Base-by-base conservation (phyloP, 129 eudicot species). In the Daucus carota region DNA sequence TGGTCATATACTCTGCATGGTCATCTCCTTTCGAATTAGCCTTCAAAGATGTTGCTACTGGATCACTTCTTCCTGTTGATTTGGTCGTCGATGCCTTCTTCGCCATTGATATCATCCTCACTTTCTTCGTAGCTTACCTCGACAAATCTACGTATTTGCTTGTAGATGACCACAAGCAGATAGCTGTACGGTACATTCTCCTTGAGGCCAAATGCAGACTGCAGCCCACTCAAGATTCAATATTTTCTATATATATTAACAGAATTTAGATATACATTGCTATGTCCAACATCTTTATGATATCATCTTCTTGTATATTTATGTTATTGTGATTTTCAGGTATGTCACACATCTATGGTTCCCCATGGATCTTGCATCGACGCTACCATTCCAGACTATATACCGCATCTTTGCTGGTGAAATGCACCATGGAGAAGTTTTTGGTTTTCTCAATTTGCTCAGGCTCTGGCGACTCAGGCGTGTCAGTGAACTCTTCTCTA, bases 21-120 rank as follows among this genome's bases (percentile, higher is more conserved):
- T 84, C 97, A 79, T 92, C 97, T 50, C 87, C 96, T 0, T 92
- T 92, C 50, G 97, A 92, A 89, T 85, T 92, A 74, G 96, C 97
- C 22, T 92, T 92, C 76, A 85, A 76, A 47, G 83, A 84, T 70
- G 92, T 76, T 46, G 83, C 96, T n/a, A 81, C 90, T 11, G 87
- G 89, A 33, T 74, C 88, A 28, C 88, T 92, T 75, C 71, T 92
- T 76, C 86, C 81, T 26, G 84, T 87, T 38, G 96, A 92, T 80
- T 80, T 92, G 73, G 83, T 62, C 0, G 92, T 92, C 32, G 96
- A 92, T 71, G 87, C 86, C 78, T 89, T 92, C 79, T 92, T 92
- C 26, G 85, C 60, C 17, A 14, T 74, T 11, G 97, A 92, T 72
- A 92, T 92, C 82, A 40, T 92, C 74, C 74, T 92, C 73, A 89